Base-by-base conservation (phyloP, 2,329 filamentous ascomycete species). In the Xylaria sp. region DNA sequence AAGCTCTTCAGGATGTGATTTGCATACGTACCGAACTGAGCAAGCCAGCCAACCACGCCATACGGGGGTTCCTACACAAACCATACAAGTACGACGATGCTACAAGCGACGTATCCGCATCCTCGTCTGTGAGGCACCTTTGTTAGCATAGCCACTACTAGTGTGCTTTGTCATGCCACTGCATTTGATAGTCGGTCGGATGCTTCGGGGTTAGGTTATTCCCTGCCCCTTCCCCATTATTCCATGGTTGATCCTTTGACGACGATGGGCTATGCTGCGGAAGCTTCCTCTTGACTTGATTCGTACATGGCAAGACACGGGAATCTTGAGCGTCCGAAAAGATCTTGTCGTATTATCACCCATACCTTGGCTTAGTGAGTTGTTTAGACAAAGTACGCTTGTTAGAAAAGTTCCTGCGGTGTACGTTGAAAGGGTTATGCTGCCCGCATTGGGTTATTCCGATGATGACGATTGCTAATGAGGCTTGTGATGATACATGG, bases 131-230 rank as follows among this genome's bases (percentile, higher is more conserved):
- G 25, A 12, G 15, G 50, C 28, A 28, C 57, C 43, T 59, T 13
- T 9, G 32, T 20, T 56, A 13, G 12, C 65, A 67, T 67, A 67
- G 65, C 65, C 65, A 67, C 65, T 32, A 13, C 56, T 63, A 67
- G 48, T 48, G 46, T 53, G 9, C 12, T 34, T 58, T 41, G 30
- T 20, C 39, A 46, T 52, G 57, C 59, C 34, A 53, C 50, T 8
- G 15, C 50, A 41, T 41, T 30, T 4, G 15, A 18, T 15, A 6
- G 36, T 32, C 34, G 12, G 18, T 8, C 41, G 50, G 50, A 41
- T 34, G 39, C 13, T 12, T 4, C 48, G 32, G 41, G 20, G n/a
- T n/a, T 25, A n/a, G 15, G 25, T 32, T 43, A 10, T 41, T 30
- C 34, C 25, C 23, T 28, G 18, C 23, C 9, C 20, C 32, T 25